Evolutionary conservation across 352 stramenopile genomes (phyloP).

Genomic region (Globisporangium spiculum): DNA sequence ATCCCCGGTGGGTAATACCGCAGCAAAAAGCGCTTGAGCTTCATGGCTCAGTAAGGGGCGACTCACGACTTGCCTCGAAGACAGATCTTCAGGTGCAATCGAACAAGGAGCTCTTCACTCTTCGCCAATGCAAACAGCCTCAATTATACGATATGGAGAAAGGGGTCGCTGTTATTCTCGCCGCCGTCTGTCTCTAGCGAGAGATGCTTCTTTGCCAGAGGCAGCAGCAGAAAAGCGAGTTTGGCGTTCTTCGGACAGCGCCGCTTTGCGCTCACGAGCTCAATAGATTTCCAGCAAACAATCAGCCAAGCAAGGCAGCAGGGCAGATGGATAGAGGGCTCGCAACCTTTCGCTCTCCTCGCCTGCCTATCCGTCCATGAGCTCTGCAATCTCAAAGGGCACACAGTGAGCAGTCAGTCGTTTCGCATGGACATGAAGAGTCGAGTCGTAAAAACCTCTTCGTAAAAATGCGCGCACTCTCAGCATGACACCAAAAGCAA

Average conservation of each 20-base stretch:
- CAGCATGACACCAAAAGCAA: neutral
- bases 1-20: constrained; percentile 95
- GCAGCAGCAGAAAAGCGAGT: neutral
- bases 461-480: neutral
- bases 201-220: neutral
- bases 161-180: neutral
- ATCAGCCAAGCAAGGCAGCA: too few species aligned
- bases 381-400: neutral
- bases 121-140: neutral
- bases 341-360: neutral
- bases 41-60: constrained; percentile 60
- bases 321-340: neutral
- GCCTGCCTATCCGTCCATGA: neutral
- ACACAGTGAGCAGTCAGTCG: neutral
- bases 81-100: neutral
- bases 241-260: constrained; percentile 7
- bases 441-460: constrained; percentile 11
- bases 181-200: neutral
- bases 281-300: neutral
- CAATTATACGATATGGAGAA: neutral
- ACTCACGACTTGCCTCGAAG: neutral
- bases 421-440: neutral
- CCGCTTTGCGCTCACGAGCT: neutral
- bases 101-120: neutral
- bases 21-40: constrained; percentile 94